These are phyloP conservation scores for Boletus subparvulus DNA, from an alignment of 768 basidiomycete species.

Conservation along the genomic window DNA sequence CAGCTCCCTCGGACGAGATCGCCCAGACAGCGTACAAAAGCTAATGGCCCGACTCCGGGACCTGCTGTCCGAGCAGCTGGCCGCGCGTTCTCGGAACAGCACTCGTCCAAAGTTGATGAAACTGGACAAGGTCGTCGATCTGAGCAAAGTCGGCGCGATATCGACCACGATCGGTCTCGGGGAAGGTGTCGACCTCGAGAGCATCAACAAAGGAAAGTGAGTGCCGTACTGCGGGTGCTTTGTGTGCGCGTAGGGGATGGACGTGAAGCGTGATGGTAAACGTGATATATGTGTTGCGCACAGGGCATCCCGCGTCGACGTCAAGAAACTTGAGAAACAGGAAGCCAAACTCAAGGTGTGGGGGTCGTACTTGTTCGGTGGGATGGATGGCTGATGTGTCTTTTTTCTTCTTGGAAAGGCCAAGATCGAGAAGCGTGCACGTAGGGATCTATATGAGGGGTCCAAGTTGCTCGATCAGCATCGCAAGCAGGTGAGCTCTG, in stretches of 20 bases:
- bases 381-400: background rate
- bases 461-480: slow-evolving; percentile 92
- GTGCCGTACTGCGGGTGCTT: slow-evolving; percentile 23
- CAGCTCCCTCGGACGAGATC: slow-evolving; percentile 68
- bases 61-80: slow-evolving; percentile 64
- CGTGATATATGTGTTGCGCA: slow-evolving; percentile 12
- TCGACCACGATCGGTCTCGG: slow-evolving; percentile 77
- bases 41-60: slow-evolving; percentile 66
- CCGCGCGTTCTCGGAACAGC: slow-evolving; percentile 53
- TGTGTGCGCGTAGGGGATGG: slow-evolving; percentile 1
- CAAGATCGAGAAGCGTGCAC: slow-evolving; percentile 95
- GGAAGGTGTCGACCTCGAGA: slow-evolving; percentile 86
- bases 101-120: slow-evolving; percentile 69
- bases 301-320: slow-evolving; percentile 88
- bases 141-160: slow-evolving; percentile 75
- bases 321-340: slow-evolving; percentile 95
- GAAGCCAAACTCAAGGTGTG: slow-evolving; percentile 90
- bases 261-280: background rate
- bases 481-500: slow-evolving; percentile 70
- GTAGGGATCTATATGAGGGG: slow-evolving; percentile 90
- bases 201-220: slow-evolving; percentile 92
- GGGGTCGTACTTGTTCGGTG: background rate
- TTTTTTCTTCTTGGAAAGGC: slow-evolving; percentile 46
- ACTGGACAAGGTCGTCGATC: slow-evolving; percentile 84
- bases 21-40: slow-evolving; percentile 55